Base-by-base conservation (phyloP, 257 asterid species). In the Primulina tabacum region DNA sequence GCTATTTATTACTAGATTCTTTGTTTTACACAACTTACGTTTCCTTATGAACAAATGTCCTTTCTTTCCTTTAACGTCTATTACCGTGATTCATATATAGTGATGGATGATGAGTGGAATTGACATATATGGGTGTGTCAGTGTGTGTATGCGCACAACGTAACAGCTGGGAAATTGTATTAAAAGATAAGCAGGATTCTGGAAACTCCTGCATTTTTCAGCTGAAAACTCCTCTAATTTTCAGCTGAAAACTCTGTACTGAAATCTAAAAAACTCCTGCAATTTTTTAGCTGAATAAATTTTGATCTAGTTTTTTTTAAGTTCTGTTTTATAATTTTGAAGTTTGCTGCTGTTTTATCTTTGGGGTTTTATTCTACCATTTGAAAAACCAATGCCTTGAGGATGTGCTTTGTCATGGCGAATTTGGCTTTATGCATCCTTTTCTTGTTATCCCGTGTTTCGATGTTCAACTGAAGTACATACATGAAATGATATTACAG, bases 401-500 rank as follows among this genome's bases (percentile, higher is more conserved):
- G 64, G 63, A 59, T 43, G 30, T 38, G 32, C 56, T 70, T 24
- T 32, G 50, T 34, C 32, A 14, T 70, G 8, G 65, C 32, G 52
- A 52, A 55, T 62, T 50, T 60, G 17, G 65, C 18, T 66, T 47
- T 24, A 21, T 68, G 29, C 69, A 69, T 67, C 37, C 63, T 29
- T 43, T 61, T 26, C 60, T 60, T 53, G 16, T 26, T 60, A 34
- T 68, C 52, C 12, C 29, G 12, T 62, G 61, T 50, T 68, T 9
- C 67, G 50, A 66, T 64, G 20, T 67, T 64, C 68, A 64, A 33
- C 57, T 81, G 65, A 72, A 16, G 35, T 63, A 50, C 34, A 64
- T 29, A 69, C 62, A 65, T 70, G 57, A 64, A 67, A 71, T 66
- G 35, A 58, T 73, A 7, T 10, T 71, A 40, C 86, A 94, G 99